A percentile compares a stretch with the other conserved stretches of the same genome.
Conservation (phyloP, 208 protist species). For the Trypanosoma rangeli region DNA sequence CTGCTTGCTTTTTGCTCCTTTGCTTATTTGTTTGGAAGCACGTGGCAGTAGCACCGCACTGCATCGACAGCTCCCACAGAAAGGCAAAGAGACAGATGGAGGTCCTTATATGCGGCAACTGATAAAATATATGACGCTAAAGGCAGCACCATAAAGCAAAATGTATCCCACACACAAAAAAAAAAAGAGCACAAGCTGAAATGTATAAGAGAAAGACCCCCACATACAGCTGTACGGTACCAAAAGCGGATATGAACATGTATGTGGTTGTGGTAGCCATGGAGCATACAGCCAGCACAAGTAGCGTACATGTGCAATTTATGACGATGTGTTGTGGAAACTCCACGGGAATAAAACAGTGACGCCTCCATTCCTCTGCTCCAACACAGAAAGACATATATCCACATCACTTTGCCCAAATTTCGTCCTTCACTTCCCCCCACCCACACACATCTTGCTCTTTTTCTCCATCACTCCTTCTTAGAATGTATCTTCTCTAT, state of each 20-base stretch:
- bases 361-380: background rate
- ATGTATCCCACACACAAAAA: background rate
- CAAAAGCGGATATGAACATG: background rate
- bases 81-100: background rate
- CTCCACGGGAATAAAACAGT: background rate
- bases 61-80: background rate
- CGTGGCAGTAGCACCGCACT: no score
- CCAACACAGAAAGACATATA: background rate
- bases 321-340: background rate
- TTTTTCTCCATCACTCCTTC: no score
- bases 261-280: background rate
- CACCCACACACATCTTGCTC: no score
- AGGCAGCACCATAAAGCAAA: background rate
- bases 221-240: background rate
- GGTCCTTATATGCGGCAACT: background rate
- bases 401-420: background rate
- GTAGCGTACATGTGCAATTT: background rate
- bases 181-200: background rate
- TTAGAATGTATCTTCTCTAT: no score
- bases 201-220: background rate
- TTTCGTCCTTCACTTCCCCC: no score
- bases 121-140: background rate
- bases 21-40: background rate
- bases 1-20: slow-evolving; percentile 5
- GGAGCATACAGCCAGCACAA: background rate